Evolutionary conservation across 148 eudicot species (phyloP).

Genomic region (Rhododendron kiyosumense): DNA sequence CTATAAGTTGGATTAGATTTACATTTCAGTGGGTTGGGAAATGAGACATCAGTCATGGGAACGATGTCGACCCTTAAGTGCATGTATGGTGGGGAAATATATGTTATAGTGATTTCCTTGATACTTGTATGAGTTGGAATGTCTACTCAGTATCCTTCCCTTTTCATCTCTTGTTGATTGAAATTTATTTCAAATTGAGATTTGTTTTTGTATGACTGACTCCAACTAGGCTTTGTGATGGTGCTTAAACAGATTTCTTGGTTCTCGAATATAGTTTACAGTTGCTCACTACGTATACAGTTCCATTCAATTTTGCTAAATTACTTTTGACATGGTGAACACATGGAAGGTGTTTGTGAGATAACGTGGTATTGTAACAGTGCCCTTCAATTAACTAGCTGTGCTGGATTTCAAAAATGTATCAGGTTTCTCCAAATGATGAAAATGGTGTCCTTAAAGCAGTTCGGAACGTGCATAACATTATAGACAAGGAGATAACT

Average conservation of each 20-base stretch:
- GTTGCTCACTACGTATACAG: background rate
- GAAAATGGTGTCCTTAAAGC: constrained; percentile 68
- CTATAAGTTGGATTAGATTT: background rate
- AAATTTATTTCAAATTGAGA: background rate
- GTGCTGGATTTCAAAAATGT: background rate
- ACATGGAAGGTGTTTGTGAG: background rate
- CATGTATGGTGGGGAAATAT: background rate
- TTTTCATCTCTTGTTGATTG: background rate
- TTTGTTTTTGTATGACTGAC: background rate
- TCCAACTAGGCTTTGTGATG: background rate
- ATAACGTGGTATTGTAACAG: background rate
- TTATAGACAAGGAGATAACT: constrained; percentile 85
- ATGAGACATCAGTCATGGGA: background rate
- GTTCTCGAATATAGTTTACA: background rate
- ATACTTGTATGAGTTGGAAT: background rate
- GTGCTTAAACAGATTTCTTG: background rate
- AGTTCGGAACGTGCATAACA: constrained; percentile 67
- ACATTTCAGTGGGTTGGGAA: background rate
- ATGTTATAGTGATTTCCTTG: background rate
- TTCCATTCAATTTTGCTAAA: background rate
- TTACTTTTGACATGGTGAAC: background rate
- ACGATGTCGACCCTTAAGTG: background rate
- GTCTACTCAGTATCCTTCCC: background rate
- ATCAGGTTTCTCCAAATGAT: constrained; percentile 81
- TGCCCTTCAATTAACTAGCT: background rate